Conservation (phyloP, 2,329 filamentous ascomycete species). For the Penicillium sp. region DNA sequence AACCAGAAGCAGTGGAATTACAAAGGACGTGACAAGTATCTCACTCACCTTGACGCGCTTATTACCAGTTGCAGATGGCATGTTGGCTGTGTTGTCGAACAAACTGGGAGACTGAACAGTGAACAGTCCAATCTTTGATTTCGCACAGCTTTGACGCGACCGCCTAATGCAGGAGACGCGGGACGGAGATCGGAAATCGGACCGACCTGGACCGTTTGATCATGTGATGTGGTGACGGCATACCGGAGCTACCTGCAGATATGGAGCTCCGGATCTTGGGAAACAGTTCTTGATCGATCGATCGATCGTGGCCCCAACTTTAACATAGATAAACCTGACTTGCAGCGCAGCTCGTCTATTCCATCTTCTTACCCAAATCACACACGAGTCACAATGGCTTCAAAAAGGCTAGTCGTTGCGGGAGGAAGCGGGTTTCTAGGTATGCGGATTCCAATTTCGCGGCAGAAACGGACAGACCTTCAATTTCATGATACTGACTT, state of each 20-base stretch:
- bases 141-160: too few species aligned
- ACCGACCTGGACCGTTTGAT: background rate
- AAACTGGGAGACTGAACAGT: background rate
- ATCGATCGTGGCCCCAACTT: background rate
- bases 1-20: background rate
- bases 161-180: slow-evolving; percentile 3
- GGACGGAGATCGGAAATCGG: slow-evolving; percentile 4
- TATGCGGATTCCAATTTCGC: slow-evolving; percentile 16
- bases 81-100: slow-evolving; percentile 19
- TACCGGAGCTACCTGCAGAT: slow-evolving; percentile 11
- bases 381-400: slow-evolving; percentile 37
- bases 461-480: background rate
- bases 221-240: slow-evolving; percentile 24
- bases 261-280: slow-evolving; percentile 7
- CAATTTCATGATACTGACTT: slow-evolving; percentile 9
- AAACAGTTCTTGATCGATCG: slow-evolving; percentile 9
- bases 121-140: background rate
- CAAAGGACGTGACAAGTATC: background rate
- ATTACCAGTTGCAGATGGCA: slow-evolving; percentile 50
- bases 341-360: background rate
- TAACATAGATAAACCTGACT: background rate
- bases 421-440: slow-evolving; percentile 92
- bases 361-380: background rate
- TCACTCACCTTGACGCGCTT: slow-evolving; percentile 48
- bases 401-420: slow-evolving; percentile 81